phyloP scores from a whole-genome alignment of 139 green algal genomes.

The Picochlorum sp. region DNA sequence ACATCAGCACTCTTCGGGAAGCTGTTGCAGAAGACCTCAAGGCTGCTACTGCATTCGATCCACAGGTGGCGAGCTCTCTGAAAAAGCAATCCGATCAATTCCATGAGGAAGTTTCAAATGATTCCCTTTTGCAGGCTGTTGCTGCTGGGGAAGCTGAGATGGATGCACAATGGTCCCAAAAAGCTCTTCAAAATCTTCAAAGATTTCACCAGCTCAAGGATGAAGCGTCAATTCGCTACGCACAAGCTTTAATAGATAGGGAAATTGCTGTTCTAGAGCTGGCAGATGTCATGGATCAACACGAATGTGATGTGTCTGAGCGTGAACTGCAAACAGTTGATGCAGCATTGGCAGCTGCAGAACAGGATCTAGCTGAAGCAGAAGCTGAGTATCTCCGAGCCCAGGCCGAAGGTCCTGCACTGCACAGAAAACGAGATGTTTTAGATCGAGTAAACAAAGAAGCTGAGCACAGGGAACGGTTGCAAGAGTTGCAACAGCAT shows the following conservation, averaged over 20 bases:
- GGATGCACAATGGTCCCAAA: constrained; percentile 3
- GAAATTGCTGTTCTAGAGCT: constrained; percentile 53
- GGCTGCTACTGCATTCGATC: constrained; percentile 25
- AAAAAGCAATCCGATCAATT: constrained; percentile 40
- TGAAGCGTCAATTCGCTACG: constrained; percentile 33
- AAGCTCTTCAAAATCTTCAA: constrained; percentile 20
- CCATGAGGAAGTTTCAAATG: constrained; percentile 34
- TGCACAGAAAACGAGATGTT: constrained; percentile 57
- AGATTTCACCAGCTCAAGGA: constrained; percentile 23
- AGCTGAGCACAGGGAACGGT: constrained; percentile 63
- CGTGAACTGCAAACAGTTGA: constrained; percentile 16
- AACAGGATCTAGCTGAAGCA: constrained; percentile 18
- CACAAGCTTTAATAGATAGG: constrained; percentile 49
- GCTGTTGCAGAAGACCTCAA: constrained; percentile 16
- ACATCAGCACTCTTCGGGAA: constrained; percentile 10
- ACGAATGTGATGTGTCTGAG: constrained; percentile 34
- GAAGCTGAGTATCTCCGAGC: constrained; percentile 43
- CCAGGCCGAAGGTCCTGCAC: constrained; percentile 45
- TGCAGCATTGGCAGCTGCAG: constrained; percentile 3
- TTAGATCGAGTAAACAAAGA: constrained; percentile 65
- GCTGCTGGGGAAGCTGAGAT: not conserved
- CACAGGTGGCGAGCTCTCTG: constrained; percentile 9
- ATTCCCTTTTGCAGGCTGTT: constrained; percentile 14
- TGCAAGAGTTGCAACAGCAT: constrained; percentile 37
- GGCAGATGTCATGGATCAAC: constrained; percentile 49